phyloP scores from a whole-genome alignment of 495 filamentous ascomycete genomes.

The Glonium stellatum region DNA sequence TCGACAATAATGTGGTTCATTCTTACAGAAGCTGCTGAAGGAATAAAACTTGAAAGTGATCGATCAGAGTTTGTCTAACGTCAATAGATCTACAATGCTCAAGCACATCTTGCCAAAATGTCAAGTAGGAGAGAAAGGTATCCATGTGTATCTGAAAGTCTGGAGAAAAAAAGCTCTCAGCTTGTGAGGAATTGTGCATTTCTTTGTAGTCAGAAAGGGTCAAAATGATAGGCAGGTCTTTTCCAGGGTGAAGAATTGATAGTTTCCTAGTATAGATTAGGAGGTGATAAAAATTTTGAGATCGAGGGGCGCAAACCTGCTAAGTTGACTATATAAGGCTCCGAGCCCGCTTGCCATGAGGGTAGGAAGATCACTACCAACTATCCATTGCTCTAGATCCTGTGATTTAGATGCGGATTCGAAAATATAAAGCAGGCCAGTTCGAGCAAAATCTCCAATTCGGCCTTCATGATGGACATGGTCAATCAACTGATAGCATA shows the following conservation, averaged over 20 bases:
- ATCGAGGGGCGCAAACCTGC: constrained; percentile 48
- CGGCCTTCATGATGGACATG: constrained; percentile 92
- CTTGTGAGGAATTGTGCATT: constrained; percentile 53
- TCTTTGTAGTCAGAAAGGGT: constrained; percentile 76
- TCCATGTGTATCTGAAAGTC: constrained; percentile 75
- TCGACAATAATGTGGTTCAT: constrained; percentile 47
- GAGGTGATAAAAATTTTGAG: background rate
- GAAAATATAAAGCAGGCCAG: constrained; percentile 89
- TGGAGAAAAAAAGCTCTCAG: constrained; percentile 60
- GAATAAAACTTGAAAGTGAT: constrained; percentile 97
- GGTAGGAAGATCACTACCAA: constrained; percentile 92
- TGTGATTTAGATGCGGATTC: constrained; percentile 80
- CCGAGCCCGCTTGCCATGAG: constrained; percentile 95
- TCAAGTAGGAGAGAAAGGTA: constrained; percentile 87
- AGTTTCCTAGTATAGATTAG: constrained; percentile 36
- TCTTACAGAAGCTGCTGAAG: constrained; percentile 86
- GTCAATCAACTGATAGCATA: constrained; percentile 92
- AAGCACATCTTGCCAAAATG: constrained; percentile 97
- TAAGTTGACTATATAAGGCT: constrained; percentile 92
- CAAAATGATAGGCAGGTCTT: constrained; percentile 71
- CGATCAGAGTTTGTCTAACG: constrained; percentile 83
- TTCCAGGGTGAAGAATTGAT: constrained; percentile 43
- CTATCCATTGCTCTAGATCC: constrained; percentile 85
- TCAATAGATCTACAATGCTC: constrained; percentile 89
- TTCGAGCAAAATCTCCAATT: constrained; percentile 94